Percentiles rank a stretch among this genome's conserved stretches.
phyloP scores from a whole-genome alignment of 306 rosid genomes.

The Vicia sativa region DNA sequence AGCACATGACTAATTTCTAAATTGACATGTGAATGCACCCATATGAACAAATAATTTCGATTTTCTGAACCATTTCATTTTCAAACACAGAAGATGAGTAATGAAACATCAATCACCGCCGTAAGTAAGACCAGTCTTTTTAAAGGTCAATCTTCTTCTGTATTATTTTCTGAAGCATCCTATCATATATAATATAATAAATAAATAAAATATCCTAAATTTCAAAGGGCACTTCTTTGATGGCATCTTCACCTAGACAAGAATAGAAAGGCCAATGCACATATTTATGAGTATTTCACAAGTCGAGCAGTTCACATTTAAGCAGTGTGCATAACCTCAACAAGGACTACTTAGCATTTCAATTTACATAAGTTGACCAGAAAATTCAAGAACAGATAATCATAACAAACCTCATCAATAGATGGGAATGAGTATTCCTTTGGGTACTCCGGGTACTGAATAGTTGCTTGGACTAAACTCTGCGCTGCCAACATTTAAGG shows the following conservation, averaged over 20 bases:
- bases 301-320: constrained; percentile 4
- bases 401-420: constrained; percentile 58
- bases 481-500: constrained; percentile 54
- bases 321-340: constrained; percentile 28
- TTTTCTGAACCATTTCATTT: constrained; percentile 10
- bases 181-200: not conserved
- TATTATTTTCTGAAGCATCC: constrained; percentile 11
- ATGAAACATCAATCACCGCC: constrained; percentile 5
- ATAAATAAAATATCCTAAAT: not conserved
- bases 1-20: constrained; percentile 1
- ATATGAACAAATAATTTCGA: not conserved
- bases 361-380: constrained; percentile 12
- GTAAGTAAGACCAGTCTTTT: not conserved
- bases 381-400: constrained; percentile 5
- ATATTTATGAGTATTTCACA: constrained; percentile 5
- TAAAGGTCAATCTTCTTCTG: not conserved
- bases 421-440: constrained; percentile 64
- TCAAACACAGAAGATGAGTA: constrained; percentile 12
- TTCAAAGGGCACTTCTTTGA: not conserved
- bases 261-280: constrained; percentile 4
- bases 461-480: constrained; percentile 75
- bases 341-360: constrained; percentile 24
- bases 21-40: not conserved
- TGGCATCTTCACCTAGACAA: not conserved
- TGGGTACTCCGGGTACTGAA: constrained; percentile 73